Percentiles rank a stretch among this genome's conserved stretches.
Conservation (phyloP, 805 yeast genomes). For the Scheffersomyces stipitis region DNA sequence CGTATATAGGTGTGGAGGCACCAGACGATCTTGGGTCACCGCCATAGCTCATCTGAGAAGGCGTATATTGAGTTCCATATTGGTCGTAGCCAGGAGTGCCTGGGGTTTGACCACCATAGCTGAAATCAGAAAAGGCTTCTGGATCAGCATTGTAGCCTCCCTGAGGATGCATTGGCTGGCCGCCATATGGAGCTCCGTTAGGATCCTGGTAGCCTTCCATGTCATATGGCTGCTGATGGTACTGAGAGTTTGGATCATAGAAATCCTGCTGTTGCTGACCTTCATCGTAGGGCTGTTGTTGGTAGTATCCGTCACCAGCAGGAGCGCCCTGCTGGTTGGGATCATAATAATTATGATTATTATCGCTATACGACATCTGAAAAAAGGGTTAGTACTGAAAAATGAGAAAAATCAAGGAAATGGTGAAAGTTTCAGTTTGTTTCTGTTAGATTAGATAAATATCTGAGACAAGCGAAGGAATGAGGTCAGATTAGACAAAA, state of each 20-base stretch:
- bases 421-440: too few species aligned
- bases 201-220: constrained; percentile 48
- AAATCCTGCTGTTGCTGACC: constrained; percentile 47
- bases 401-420: constrained; percentile 3
- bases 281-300: constrained; percentile 42
- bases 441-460: too few species aligned
- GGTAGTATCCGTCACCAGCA: constrained; percentile 33
- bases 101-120: constrained; percentile 50
- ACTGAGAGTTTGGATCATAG: constrained; percentile 46
- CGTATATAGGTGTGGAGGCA: constrained; percentile 91
- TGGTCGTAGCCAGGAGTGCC: constrained; percentile 72
- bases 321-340: constrained; percentile 27
- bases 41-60: constrained; percentile 85
- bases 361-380: constrained; percentile 63
- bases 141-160: constrained; percentile 46
- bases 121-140: constrained; percentile 67
- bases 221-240: constrained; percentile 51
- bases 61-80: constrained; percentile 71
- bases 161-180: constrained; percentile 49
- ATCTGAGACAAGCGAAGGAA: too few species aligned
- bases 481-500: too few species aligned
- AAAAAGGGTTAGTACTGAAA: constrained; percentile 17
- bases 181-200: constrained; percentile 29
- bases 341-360: constrained; percentile 43
- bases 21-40: constrained; percentile 84